A percentile compares a stretch with the other conserved stretches of the same genome.
Conservation (phyloP, 306 rosid genomes). For the Psophocarpus tetragonolobus region DNA sequence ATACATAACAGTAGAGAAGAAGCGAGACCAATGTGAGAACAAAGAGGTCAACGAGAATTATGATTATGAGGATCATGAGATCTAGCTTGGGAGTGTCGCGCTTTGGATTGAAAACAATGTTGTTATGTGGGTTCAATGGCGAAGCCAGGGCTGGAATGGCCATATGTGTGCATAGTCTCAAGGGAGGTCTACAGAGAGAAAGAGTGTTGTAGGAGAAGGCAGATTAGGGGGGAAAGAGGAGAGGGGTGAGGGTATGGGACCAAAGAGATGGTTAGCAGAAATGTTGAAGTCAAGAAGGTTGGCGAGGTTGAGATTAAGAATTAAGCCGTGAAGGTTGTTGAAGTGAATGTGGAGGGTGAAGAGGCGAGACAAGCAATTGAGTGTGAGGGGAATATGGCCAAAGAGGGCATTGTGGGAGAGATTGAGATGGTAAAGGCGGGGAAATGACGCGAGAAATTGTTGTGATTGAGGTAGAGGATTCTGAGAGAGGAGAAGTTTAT, state of each 20-base stretch:
- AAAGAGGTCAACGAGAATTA: constrained; percentile 61
- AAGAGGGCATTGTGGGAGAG: constrained; percentile 67
- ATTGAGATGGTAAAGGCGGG: constrained; percentile 82
- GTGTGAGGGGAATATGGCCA: constrained; percentile 57
- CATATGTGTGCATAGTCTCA: constrained; percentile 41
- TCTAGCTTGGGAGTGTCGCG: too few species aligned
- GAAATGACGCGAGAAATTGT: constrained; percentile 61
- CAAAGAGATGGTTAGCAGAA: constrained; percentile 59
- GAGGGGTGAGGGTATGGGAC: constrained; percentile 60
- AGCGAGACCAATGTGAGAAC: too few species aligned
- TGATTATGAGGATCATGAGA: too few species aligned
- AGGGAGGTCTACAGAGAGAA: constrained; percentile 69
- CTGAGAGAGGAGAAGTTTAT: constrained; percentile 60
- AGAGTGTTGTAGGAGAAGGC: constrained; percentile 55
- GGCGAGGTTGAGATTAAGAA: constrained; percentile 50
- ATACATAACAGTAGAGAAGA: constrained; percentile 73
- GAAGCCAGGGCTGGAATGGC: constrained; percentile 52
- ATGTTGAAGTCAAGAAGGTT: constrained; percentile 67
- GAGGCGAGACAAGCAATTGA: constrained; percentile 55
- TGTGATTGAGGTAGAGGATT: constrained; percentile 68
- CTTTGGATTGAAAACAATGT: constrained; percentile 7
- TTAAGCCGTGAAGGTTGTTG: constrained; percentile 57
- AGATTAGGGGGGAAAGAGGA: constrained; percentile 59
- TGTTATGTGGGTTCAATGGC: constrained; percentile 46
- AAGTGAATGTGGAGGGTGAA: constrained; percentile 68